Evolutionary conservation across 192 early-diverging fungal genomes (phyloP), one percentile per base, ranked within the genome.

Genomic region (Podila clonocystis): DNA sequence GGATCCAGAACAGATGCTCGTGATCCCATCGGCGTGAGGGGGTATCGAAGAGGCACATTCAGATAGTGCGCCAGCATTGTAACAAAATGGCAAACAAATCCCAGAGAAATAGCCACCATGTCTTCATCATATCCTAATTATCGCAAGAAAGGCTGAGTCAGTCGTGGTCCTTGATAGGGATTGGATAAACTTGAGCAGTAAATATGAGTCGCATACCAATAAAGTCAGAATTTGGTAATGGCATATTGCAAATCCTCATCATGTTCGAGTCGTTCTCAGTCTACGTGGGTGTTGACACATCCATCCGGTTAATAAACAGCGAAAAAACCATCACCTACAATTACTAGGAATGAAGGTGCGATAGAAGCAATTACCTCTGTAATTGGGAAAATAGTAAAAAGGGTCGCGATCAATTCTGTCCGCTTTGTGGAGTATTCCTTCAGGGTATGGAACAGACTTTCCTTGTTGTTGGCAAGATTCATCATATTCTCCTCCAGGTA

Each of bases 11-110:
- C 87, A 34, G 83, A 85, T 20, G 94, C 91, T 19, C 91, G 84
- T 0, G 93, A 95, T 9, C 92, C 92, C 92, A 92, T 95, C 4
- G 90, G 86, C 26, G 73, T 88, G 15, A 95, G 89, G 9, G 93
- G 93, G 76, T 95, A 96, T 70, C 92, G 73, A 20, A 96, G 65
- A 0, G 91, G 90, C 28, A 95, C 70, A 5, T 82, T 85, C 20
- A 96, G 82, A 63, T 94, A 94, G 70, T 85, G 89, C 0, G 95
- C 91, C 15, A 96, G 58, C 85, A 94, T 88, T 41, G 70, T 73
- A 4, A 93, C 86, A 9, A 94, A 75, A 68, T 96, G 95, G 50
- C 86, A 82, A 0, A 90, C 84, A 68, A 86, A 93, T 11, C 95
- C 95, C 2, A 96, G 62, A 0, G 91, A 93, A 9, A 91, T 92